Base-by-base conservation (phyloP, 495 filamentous ascomycete genomes). In the Geoglossum glabrum region DNA sequence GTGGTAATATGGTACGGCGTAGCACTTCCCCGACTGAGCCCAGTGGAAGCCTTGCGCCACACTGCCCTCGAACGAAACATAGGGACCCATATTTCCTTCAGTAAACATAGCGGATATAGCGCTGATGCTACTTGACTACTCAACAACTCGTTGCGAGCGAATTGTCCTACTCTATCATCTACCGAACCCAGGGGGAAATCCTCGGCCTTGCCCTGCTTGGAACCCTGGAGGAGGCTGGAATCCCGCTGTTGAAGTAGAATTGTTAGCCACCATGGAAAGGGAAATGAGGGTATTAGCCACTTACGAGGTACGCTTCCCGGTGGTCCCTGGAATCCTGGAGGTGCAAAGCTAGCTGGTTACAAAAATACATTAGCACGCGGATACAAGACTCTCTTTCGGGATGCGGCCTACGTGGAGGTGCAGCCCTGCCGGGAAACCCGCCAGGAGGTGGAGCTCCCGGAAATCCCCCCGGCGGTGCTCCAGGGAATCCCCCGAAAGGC, bases 181-280 rank as follows among this genome's bases (percentile, higher is more conserved):
- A 19, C 78, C 81, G 61, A 90, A 92, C 25, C 87, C 86, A n/a
- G 83, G 77, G 58, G 82, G 83, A 68, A 81, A 85, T 51, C 85
- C 85, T 60, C 83, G 77, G 55, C 82, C 82, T 63, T 77, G 76
- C 1, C 75, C 74, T 15, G 73, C 73, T 67, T 82, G 79, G 69
- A 85, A 85, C 25, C 81, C 82, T 43, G 81, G 79, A 36, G 85
- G 83, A 54, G 86, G 81, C 61, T 82, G 81, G 71, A 85, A 86
- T 11, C 70, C 71, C 56, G 74, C 75, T 47, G 68, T 57, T 49
- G 59, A 54, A 46, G 60, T 7, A 61, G 28, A 59, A 70, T 55
- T 69, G 66, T 54, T 28, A 57, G 28, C 19, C 9, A 56, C 59
- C 13, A 9, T 33, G 61, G 38, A 50, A 38, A 23, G 27, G 27